These are phyloP conservation scores for Vaccinium myrtillus DNA, from an alignment of 148 eudicot species.

Conservation along the genomic window DNA sequence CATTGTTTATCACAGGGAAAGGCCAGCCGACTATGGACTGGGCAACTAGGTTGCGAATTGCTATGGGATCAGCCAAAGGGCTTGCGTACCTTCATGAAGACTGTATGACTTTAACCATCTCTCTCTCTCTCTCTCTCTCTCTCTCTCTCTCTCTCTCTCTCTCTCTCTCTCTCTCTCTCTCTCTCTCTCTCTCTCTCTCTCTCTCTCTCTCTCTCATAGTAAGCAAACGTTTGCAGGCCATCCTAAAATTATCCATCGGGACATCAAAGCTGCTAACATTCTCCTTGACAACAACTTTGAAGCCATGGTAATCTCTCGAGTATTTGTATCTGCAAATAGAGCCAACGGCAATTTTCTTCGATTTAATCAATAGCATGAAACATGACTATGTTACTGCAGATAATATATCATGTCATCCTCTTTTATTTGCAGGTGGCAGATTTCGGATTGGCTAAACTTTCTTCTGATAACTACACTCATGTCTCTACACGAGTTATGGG, in stretches of 20 bases:
- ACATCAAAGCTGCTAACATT: constrained; percentile 89
- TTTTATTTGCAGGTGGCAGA: constrained; percentile 65
- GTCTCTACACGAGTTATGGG: constrained; percentile 97
- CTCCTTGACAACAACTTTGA: constrained; percentile 66
- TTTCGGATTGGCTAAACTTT: constrained; percentile 84
- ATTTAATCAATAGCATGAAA: not conserved
- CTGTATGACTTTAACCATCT: constrained; percentile 30
- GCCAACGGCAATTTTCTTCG: not conserved
- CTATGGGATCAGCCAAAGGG: constrained; percentile 89
- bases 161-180: no score
- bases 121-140: not conserved
- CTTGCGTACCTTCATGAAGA: constrained; percentile 93
- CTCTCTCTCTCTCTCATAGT: not conserved
- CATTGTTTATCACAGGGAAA: constrained; percentile 31
- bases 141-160: no score
- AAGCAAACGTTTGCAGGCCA: constrained; percentile 46
- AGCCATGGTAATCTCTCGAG: constrained; percentile 52
- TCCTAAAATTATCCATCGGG: constrained; percentile 87
- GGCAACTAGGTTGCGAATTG: constrained; percentile 66
- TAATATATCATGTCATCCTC: not conserved
- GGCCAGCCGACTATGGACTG: constrained; percentile 56
- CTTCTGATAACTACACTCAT: constrained; percentile 66
- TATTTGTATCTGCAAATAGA: not conserved
- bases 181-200: no score
- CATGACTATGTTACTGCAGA: not conserved